These are phyloP conservation scores for Isoetes engelmannii DNA, from an alignment of 83 land plant species.

Conservation along the genomic window DNA sequence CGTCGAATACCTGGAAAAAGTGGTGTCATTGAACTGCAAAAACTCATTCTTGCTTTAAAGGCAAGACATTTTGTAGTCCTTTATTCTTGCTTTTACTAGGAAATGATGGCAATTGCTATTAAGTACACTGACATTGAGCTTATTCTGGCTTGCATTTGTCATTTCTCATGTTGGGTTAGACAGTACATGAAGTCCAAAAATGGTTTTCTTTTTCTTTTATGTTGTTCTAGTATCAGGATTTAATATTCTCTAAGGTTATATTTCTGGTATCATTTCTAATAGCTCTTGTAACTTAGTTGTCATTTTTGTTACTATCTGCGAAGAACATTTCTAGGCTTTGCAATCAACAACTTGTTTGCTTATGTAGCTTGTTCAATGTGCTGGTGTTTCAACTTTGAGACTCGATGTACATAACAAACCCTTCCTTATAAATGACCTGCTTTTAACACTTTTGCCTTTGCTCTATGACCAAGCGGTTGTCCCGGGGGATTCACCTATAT, in stretches of 20 bases:
- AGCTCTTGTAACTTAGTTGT: too few relatives aligned
- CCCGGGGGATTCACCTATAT: too few relatives aligned
- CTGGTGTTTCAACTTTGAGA: conserved; percentile 92
- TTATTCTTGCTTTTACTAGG: conserved; percentile 48
- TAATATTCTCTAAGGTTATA: too few relatives aligned
- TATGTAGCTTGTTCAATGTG: conserved; percentile 87
- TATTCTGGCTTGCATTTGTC: conserved; percentile 68
- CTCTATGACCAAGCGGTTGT: conserved; percentile 89
- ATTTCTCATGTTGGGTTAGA: conserved; percentile 87
- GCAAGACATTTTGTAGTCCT: conserved; percentile 24
- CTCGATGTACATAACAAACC: conserved; percentile 98
- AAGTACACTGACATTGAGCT: conserved; percentile 92
- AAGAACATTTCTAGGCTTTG: not conserved
- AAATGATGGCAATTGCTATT: conserved; percentile 92
- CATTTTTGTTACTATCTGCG: not conserved
- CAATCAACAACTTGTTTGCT: not conserved
- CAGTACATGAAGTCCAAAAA: not conserved
- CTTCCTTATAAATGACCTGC: conserved; percentile 76
- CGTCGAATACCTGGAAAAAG: conserved; percentile 93
- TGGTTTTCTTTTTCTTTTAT: not conserved
- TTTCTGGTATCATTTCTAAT: too few relatives aligned
- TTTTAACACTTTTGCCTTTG: conserved; percentile 76
- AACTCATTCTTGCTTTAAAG: conserved; percentile 85
- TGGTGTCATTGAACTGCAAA: conserved; percentile 88
- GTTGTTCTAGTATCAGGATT: not conserved